These are phyloP conservation scores for Helicosporidium sp. DNA, from an alignment of 139 green algal genomes.

Conservation along the genomic window DNA sequence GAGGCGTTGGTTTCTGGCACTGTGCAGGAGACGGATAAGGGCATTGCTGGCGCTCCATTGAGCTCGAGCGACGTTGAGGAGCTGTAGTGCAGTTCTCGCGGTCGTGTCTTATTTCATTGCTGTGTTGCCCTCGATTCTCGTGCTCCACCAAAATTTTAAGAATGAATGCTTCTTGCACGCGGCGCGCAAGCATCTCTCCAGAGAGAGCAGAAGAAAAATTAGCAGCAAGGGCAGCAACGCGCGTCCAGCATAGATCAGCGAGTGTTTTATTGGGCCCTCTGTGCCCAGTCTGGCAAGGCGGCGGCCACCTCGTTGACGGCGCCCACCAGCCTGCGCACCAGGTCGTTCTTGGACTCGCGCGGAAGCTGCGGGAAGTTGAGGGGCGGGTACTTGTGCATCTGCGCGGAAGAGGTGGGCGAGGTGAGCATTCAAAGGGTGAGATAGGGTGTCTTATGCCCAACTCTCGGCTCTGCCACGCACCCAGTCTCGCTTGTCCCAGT, in stretches of 20 bases:
- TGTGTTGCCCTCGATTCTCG: too few species aligned
- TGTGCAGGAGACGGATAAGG: too few species aligned
- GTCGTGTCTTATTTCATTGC: too few species aligned
- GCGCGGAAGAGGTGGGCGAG: constrained; percentile 1
- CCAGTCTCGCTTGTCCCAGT: constrained; percentile 53
- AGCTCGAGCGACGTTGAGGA: too few species aligned
- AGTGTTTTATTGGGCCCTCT: not conserved
- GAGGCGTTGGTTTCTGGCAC: too few species aligned
- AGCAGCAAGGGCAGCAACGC: too few species aligned
- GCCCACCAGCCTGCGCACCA: constrained; percentile 17
- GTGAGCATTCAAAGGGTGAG: not conserved
- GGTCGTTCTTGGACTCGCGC: constrained; percentile 14
- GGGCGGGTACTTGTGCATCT: constrained; percentile 10
- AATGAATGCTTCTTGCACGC: too few species aligned
- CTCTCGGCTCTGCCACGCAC: not conserved
- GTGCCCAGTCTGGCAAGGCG: constrained; percentile 10
- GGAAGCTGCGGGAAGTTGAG: constrained; percentile 27
- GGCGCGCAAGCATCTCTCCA: too few species aligned
- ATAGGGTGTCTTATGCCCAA: not conserved
- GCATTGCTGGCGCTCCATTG: too few species aligned
- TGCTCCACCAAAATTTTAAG: too few species aligned
- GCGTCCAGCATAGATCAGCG: not conserved
- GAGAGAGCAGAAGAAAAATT: too few species aligned
- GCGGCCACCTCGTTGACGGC: constrained; percentile 24
- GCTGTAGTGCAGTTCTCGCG: too few species aligned